These are phyloP conservation scores for Myrmaecium sp. DNA, from an alignment of 2,329 filamentous ascomycete species.

Conservation along the genomic window DNA sequence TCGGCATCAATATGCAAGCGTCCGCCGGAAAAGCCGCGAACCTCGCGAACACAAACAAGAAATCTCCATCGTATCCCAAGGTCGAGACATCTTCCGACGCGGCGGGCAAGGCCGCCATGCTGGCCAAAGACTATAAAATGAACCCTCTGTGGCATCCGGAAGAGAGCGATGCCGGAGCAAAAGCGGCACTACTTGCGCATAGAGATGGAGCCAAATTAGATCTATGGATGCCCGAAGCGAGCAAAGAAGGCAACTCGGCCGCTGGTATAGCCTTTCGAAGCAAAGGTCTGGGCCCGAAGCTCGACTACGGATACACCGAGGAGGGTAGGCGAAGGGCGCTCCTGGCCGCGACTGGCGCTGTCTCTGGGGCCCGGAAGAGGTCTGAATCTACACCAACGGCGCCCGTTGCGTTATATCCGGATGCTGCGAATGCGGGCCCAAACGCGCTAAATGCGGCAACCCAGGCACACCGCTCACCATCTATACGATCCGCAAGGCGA, in stretches of 20 bases:
- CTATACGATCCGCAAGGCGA: constrained; percentile 17
- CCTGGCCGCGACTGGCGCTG: constrained; percentile 61
- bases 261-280: constrained; percentile 50
- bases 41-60: constrained; percentile 55
- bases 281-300: constrained; percentile 27
- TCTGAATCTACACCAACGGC: constrained; percentile 41
- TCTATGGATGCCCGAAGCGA: constrained; percentile 33
- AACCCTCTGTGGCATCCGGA: constrained; percentile 46
- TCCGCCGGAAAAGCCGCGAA: constrained; percentile 61
- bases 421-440: constrained; percentile 40
- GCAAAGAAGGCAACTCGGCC: constrained; percentile 45
- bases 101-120: constrained; percentile 40
- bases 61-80: constrained; percentile 48
- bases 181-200: constrained; percentile 54
- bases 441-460: constrained; percentile 62
- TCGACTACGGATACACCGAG: constrained; percentile 29
- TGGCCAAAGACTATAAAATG: constrained; percentile 44
- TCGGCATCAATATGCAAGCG: constrained; percentile 38
- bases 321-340: constrained; percentile 49
- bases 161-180: constrained; percentile 48
- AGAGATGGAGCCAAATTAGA: constrained; percentile 34
- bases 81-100: constrained; percentile 40
- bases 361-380: constrained; percentile 40
- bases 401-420: constrained; percentile 31
- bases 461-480: constrained; percentile 43